Percentiles rank a stretch among this genome's conserved stretches.
Evolutionary conservation across 176 grass and related monocot genomes (phyloP).

Genomic region (Oryza australiensis): DNA sequence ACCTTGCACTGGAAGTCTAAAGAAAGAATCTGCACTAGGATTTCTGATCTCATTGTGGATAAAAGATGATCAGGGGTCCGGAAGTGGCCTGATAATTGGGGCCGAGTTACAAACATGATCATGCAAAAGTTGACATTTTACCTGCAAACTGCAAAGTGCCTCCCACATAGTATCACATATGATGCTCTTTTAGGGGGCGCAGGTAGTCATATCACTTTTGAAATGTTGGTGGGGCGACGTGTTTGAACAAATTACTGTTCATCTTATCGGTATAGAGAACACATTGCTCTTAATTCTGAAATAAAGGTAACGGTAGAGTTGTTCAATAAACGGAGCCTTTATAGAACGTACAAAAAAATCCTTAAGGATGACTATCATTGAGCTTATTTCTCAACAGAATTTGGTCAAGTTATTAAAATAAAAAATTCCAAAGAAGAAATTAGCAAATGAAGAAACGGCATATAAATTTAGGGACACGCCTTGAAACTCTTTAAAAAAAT

Average conservation of each 20-base stretch:
- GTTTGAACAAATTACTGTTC: background rate
- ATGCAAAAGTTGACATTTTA: constrained; percentile 20
- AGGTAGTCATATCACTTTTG: background rate
- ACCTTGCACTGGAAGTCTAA: background rate
- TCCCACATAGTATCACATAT: background rate
- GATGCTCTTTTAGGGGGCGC: background rate
- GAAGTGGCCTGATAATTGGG: constrained; percentile 26
- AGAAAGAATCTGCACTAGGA: constrained; percentile 16
- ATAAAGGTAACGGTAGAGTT: background rate
- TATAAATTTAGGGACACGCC: background rate
- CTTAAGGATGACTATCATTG: background rate
- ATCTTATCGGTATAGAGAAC: background rate
- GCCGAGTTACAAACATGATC: constrained; percentile 25
- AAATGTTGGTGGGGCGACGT: background rate
- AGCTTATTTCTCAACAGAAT: background rate
- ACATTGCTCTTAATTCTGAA: background rate
- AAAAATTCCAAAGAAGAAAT: background rate
- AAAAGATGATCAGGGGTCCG: constrained; percentile 1
- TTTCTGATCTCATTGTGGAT: constrained; percentile 19
- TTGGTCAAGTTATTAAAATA: background rate
- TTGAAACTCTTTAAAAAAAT: background rate
- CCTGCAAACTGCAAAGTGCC: background rate
- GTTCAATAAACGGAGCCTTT: background rate
- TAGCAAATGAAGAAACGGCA: constrained; percentile 6
- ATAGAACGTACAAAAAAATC: background rate